Percentiles rank a stretch among this genome's conserved stretches.
These are phyloP conservation scores for Fusarium subglutinans DNA, from an alignment of 2,329 filamentous ascomycete species.

Conservation along the genomic window DNA sequence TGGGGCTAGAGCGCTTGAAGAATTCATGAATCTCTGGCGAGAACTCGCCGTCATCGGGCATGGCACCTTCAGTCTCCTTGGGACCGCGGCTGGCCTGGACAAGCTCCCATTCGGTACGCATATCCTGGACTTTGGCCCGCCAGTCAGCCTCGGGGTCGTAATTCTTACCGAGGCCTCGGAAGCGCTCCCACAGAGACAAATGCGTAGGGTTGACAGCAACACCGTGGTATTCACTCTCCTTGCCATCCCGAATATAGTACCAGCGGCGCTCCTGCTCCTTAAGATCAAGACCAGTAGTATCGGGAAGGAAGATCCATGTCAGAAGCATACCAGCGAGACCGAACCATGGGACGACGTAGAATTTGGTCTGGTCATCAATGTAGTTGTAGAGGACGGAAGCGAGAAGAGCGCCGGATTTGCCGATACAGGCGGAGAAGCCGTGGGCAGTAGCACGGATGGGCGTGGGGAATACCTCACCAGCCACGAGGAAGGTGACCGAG, in stretches of 20 bases:
- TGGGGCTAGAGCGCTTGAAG: constrained; percentile 57
- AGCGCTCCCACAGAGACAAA: constrained; percentile 86
- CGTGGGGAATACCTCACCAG: constrained; percentile 95
- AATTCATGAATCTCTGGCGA: constrained; percentile 64
- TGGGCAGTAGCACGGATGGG: constrained; percentile 93
- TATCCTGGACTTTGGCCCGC: constrained; percentile 84
- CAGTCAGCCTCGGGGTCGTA: constrained; percentile 88
- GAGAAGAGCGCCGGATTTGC: constrained; percentile 87
- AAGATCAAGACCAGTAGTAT: constrained; percentile 94
- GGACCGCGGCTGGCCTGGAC: constrained; percentile 57
- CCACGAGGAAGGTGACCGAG: constrained; percentile 94
- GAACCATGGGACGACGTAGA: constrained; percentile 95
- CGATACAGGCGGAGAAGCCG: constrained; percentile 90
- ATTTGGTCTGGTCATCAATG: constrained; percentile 84
- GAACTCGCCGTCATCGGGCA: constrained; percentile 60
- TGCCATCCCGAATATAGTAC: constrained; percentile 83
- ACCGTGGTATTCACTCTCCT: constrained; percentile 86
- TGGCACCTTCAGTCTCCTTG: constrained; percentile 57
- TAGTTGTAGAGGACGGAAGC: constrained; percentile 95
- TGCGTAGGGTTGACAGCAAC: constrained; percentile 91
- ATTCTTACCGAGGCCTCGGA: constrained; percentile 78
- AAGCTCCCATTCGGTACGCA: constrained; percentile 71
- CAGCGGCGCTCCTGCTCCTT: constrained; percentile 98
- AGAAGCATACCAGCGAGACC: constrained; percentile 86
- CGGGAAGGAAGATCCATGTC: constrained; percentile 88